phyloP scores from a whole-genome alignment of 805 yeast genomes.

The Metschnikowia amazonensis region DNA sequence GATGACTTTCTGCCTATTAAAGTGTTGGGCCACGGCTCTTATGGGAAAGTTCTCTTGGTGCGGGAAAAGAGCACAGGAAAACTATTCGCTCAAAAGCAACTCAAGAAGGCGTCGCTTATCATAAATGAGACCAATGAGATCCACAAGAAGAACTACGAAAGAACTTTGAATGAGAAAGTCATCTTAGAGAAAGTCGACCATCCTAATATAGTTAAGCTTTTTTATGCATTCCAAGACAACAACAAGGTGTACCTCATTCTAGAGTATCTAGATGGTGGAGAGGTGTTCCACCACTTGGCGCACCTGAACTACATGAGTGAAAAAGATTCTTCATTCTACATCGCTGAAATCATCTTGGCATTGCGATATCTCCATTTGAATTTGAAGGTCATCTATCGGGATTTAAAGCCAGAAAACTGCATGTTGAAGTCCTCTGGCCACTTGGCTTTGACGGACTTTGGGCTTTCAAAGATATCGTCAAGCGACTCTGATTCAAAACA shows the following conservation, averaged over 20 bases:
- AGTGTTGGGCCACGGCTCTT: constrained; percentile 84
- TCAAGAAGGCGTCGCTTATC: constrained; percentile 75
- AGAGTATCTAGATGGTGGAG: constrained; percentile 89
- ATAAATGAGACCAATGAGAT: constrained; percentile 35
- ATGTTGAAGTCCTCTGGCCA: constrained; percentile 40
- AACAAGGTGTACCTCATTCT: constrained; percentile 69
- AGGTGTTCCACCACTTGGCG: constrained; percentile 65
- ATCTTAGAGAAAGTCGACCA: constrained; percentile 65
- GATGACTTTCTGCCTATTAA: constrained; percentile 71
- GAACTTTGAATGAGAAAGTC: constrained; percentile 76
- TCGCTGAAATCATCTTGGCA: constrained; percentile 19
- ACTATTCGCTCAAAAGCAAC: constrained; percentile 81
- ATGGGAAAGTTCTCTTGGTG: constrained; percentile 81
- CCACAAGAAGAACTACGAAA: constrained; percentile 45
- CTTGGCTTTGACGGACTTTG: constrained; percentile 44
- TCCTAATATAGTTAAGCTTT: constrained; percentile 77
- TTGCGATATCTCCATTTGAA: constrained; percentile 20
- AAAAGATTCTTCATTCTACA: constrained; percentile 18
- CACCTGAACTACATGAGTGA: constrained; percentile 21
- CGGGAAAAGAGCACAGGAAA: constrained; percentile 58
- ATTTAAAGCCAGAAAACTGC: constrained; percentile 45
- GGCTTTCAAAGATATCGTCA: constrained; percentile 37
- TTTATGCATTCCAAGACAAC: constrained; percentile 79
- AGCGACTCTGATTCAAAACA: constrained; percentile 37
- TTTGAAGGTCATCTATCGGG: constrained; percentile 41